Evolutionary conservation across 2,329 filamentous ascomycete species (phyloP).

Genomic region (Monosporascus sp.): DNA sequence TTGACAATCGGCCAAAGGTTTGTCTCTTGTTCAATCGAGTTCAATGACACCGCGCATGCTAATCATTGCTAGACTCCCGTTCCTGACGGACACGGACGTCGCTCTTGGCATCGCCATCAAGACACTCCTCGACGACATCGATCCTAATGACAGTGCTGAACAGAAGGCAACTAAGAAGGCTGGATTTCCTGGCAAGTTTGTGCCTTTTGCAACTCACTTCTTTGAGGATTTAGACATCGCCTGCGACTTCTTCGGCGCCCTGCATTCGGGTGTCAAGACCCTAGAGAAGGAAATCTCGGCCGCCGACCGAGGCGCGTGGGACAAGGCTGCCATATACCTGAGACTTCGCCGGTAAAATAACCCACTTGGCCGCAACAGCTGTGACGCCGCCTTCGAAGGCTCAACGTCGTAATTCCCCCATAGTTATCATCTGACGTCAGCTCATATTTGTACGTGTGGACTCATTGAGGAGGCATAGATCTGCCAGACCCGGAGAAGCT

Average conservation of each 20-base stretch:
- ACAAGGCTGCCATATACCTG: constrained; percentile 51
- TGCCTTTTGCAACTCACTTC: constrained; percentile 56
- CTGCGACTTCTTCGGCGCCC: constrained; percentile 53
- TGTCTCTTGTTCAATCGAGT: constrained; percentile 2
- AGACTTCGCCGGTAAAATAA: constrained; percentile 25
- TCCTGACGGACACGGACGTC: constrained; percentile 66
- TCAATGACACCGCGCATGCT: constrained; percentile 5
- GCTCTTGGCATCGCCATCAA: constrained; percentile 75
- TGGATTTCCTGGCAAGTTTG: constrained; percentile 48
- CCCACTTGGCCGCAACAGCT: neutral
- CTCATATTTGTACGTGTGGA: neutral
- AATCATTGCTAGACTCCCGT: constrained; percentile 51
- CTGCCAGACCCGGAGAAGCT: neutral
- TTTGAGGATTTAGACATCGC: constrained; percentile 55
- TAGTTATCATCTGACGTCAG: neutral
- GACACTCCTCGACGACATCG: constrained; percentile 71
- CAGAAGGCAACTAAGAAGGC: constrained; percentile 39
- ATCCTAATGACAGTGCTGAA: constrained; percentile 49
- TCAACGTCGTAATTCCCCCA: neutral
- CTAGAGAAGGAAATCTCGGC: constrained; percentile 42
- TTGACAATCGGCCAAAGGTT: constrained; percentile 69
- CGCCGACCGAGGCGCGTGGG: constrained; percentile 48
- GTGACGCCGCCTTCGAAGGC: neutral
- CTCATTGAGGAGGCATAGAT: neutral
- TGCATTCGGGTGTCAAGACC: constrained; percentile 53